Evolutionary conservation across 441 rosid genomes (phyloP).

Genomic region (Pelargonium exstipulatum): DNA sequence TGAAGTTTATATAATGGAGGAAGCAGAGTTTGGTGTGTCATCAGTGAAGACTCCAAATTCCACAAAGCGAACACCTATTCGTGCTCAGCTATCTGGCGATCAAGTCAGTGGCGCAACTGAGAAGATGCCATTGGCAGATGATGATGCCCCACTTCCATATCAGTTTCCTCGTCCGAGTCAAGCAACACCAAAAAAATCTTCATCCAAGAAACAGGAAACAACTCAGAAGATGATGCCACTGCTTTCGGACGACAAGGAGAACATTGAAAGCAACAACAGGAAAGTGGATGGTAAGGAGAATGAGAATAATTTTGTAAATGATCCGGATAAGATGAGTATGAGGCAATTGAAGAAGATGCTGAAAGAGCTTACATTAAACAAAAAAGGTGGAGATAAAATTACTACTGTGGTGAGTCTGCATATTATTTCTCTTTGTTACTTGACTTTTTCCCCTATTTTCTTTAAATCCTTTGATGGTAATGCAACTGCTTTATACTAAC

Average conservation of each 20-base stretch:
- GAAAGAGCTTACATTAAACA: neutral
- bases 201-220: constrained; percentile 27
- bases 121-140: constrained; percentile 29
- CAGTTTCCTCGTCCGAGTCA: constrained; percentile 36
- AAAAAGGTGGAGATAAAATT: constrained; percentile 15
- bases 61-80: neutral
- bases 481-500: neutral
- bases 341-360: neutral
- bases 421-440: neutral
- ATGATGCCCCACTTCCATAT: constrained; percentile 25
- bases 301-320: constrained; percentile 22
- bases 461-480: neutral
- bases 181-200: constrained; percentile 22
- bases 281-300: constrained; percentile 25
- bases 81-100: constrained; percentile 14
- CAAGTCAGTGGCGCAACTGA: neutral
- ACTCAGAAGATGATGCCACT: constrained; percentile 12
- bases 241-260: constrained; percentile 31
- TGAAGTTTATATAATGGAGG: constrained; percentile 18
- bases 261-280: constrained; percentile 19
- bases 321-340: neutral
- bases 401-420: constrained; percentile 9
- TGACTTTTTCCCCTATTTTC: too few relatives aligned
- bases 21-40: constrained; percentile 16
- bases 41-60: constrained; percentile 16